These are phyloP conservation scores for Amphichorda felina DNA, from an alignment of 2,329 filamentous ascomycete species.

Conservation along the genomic window DNA sequence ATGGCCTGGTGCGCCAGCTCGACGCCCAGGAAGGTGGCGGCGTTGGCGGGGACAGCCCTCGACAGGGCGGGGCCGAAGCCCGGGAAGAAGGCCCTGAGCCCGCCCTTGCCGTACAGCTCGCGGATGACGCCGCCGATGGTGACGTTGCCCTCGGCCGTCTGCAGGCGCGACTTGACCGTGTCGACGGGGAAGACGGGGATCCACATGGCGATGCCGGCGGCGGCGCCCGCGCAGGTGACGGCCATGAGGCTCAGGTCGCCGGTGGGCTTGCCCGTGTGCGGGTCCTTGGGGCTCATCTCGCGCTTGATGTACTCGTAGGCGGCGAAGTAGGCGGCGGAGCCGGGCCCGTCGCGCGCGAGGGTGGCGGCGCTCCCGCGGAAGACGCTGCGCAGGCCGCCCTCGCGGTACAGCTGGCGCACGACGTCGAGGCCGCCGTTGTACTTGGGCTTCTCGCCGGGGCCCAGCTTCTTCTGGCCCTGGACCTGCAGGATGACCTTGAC, in stretches of 20 bases:
- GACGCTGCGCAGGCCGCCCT: slow-evolving; percentile 81
- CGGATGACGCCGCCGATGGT: slow-evolving; percentile 70
- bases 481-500: slow-evolving; percentile 98
- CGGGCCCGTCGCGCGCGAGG: slow-evolving; percentile 84
- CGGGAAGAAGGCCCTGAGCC: slow-evolving; percentile 89
- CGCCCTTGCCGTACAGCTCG: slow-evolving; percentile 73
- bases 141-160: slow-evolving; percentile 79
- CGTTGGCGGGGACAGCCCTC: slow-evolving; percentile 89
- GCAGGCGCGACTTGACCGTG: slow-evolving; percentile 87
- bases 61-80: slow-evolving; percentile 88
- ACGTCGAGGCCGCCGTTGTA: slow-evolving; percentile 84
- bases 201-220: slow-evolving; percentile 96
- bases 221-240: slow-evolving; percentile 76
- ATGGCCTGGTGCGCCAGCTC: slow-evolving; percentile 76
- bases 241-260: slow-evolving; percentile 74
- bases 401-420: slow-evolving; percentile 82
- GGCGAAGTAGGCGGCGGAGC: slow-evolving; percentile 90
- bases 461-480: slow-evolving; percentile 82
- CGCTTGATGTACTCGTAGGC: slow-evolving; percentile 96
- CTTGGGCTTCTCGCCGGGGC: slow-evolving; percentile 82
- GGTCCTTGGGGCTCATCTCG: slow-evolving; percentile 70
- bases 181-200: slow-evolving; percentile 97
- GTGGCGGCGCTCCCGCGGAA: slow-evolving; percentile 89
- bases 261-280: slow-evolving; percentile 54
- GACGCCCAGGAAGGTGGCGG: slow-evolving; percentile 83